These are phyloP conservation scores for Vigna radiata DNA, from an alignment of 306 rosid genomes.

Conservation along the genomic window DNA sequence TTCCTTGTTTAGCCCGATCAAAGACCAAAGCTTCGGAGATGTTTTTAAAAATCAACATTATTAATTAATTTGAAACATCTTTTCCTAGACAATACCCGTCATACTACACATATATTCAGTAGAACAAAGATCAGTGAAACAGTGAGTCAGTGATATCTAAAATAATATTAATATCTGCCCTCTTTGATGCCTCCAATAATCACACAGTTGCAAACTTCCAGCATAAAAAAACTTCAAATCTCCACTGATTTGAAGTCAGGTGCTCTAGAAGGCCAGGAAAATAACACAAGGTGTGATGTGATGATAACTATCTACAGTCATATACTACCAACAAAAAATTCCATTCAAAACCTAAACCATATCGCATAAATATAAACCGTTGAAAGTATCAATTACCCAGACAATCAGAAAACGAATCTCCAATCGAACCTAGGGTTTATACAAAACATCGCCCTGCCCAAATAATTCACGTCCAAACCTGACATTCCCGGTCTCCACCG, in stretches of 20 bases:
- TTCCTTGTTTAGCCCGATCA: neutral
- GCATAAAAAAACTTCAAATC: neutral
- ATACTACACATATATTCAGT: neutral
- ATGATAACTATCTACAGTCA: slow-evolving; percentile 40
- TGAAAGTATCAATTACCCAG: neutral
- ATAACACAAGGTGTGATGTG: neutral
- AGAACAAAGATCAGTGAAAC: slow-evolving; percentile 1
- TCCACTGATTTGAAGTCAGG: neutral
- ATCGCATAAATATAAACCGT: slow-evolving; percentile 19
- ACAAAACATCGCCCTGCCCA: neutral
- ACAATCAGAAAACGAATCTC: slow-evolving; percentile 21
- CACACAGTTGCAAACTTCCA: slow-evolving; percentile 13
- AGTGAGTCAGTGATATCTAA: neutral
- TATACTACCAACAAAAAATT: slow-evolving; percentile 33
- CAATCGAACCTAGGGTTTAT: slow-evolving; percentile 42
- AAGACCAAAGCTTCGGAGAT: neutral
- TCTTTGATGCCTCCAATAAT: neutral
- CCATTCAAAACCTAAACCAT: slow-evolving; percentile 28
- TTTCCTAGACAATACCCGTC: neutral
- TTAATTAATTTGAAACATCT: neutral
- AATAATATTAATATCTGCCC: neutral
- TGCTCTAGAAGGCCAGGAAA: neutral
- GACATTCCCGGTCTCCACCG: slow-evolving; percentile 60
- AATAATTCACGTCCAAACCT: slow-evolving; percentile 63
- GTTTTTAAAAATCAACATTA: neutral